Evolutionary conservation across 2,329 filamentous ascomycete species (phyloP), one percentile per base, ranked within the genome.

Genomic region (Penicillium sp.): DNA sequence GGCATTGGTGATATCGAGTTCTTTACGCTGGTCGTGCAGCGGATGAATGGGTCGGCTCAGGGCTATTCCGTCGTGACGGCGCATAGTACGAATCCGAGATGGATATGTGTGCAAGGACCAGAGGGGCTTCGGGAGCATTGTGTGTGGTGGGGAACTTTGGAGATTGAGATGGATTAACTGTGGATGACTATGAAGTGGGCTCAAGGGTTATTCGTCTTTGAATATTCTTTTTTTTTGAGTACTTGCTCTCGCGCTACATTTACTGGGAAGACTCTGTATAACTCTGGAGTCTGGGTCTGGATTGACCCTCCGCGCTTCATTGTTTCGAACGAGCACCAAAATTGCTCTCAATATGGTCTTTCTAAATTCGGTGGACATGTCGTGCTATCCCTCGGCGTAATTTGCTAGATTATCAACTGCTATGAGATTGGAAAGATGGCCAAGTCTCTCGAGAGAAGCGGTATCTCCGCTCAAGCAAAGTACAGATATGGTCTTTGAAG

Each of bases 1-100:
- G 53, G 56, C 1, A 41, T 58, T 26, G 49, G 53, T 6, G 46
- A 56, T 42, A 53, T 58, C 13, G 53, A 58, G 46, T 26, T 36
- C 10, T 58, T 58, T 15, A 28, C 38, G 4, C 21, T 58, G 7
- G 53, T 51, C 33, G 21, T 54, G 33, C 49, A 41, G 18, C 45
- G 33, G n/a, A 42, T 48, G 1, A 46, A 49, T 34, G 45, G 33
- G 6, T 26, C 47, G 2, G 39, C 43, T 42, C 43, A 31, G 1
- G 51, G 28, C 1, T 54, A 50, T 18, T 42, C 46, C 16, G 48
- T 54, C 3, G 24, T 57, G 6, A 46, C 42, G 42, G 42, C 51
- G n/a, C 39, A 51, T 38, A 45, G 44, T 3, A 46, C 6, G 10
- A 23, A 54, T 46, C 38, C 54, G 2, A 21, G 33, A 10, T 54